A percentile compares a stretch with the other conserved stretches of the same genome.
These are phyloP conservation scores for Linderniella brevidens DNA, from an alignment of 257 asterid genomes.

Conservation along the genomic window DNA sequence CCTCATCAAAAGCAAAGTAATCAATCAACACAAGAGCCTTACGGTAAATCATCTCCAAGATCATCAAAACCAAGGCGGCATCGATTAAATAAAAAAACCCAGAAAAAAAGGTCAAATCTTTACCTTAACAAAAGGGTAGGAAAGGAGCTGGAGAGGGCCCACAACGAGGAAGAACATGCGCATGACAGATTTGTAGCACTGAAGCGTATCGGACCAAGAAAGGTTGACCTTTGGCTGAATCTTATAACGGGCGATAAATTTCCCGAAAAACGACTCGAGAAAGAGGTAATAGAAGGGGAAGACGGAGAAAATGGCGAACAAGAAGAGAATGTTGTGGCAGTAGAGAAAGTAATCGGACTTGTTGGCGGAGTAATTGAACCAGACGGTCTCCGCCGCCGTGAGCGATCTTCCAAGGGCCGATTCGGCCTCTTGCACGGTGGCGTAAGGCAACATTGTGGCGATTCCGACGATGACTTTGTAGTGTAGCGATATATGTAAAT, in stretches of 20 bases:
- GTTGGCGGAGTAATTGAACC: constrained; percentile 77
- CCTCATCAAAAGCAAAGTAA: too few species aligned
- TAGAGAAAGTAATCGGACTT: constrained; percentile 86
- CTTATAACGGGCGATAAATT: constrained; percentile 30
- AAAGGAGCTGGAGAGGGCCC: constrained; percentile 92
- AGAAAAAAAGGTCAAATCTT: neutral
- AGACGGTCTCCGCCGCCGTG: constrained; percentile 49
- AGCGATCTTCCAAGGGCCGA: constrained; percentile 63
- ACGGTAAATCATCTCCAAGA: neutral
- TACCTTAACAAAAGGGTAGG: constrained; percentile 76
- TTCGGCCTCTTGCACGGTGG: constrained; percentile 67
- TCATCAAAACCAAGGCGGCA: too few species aligned
- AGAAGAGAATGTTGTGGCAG: constrained; percentile 86
- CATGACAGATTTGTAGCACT: constrained; percentile 86
- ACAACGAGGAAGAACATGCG: constrained; percentile 75
- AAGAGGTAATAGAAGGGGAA: constrained; percentile 57
- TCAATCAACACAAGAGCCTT: neutral
- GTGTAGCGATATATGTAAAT: too few species aligned
- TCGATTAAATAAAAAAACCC: neutral
- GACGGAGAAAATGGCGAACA: constrained; percentile 62
- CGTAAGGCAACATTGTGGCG: constrained; percentile 59
- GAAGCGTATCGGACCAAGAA: constrained; percentile 39
- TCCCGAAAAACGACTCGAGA: constrained; percentile 37
- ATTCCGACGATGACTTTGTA: too few species aligned
- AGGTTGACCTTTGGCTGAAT: constrained; percentile 81